Conservation (phyloP, 257 asterid species). For the Solanum chiquidenum region DNA sequence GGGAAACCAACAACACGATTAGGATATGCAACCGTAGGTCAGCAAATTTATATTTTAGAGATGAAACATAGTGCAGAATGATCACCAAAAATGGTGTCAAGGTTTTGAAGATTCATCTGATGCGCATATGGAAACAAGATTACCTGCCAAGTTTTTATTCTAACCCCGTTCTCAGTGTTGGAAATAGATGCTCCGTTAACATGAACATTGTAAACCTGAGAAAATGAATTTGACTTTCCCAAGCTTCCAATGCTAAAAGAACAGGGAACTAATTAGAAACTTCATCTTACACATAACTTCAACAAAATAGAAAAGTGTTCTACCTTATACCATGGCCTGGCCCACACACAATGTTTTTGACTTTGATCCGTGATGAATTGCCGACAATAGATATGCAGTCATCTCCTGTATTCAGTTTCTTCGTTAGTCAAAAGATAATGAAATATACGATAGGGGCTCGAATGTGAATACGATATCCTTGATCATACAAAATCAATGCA, state of each 20-base stretch:
- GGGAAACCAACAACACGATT: neutral
- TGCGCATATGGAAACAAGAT: neutral
- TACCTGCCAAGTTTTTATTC: conserved; percentile 98
- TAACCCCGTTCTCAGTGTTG: conserved; percentile 56
- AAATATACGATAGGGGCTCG: neutral
- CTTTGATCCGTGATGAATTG: conserved; percentile 53
- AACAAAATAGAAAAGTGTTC: neutral
- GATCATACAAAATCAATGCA: neutral
- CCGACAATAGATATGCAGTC: conserved; percentile 92
- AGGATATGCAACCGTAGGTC: neutral
- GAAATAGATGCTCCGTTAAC: conserved; percentile 43
- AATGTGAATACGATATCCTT: neutral
- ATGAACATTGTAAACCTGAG: conserved; percentile 41
- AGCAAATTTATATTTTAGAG: neutral
- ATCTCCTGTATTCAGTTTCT: conserved; percentile 43
- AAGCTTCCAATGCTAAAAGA: conserved; percentile 76
- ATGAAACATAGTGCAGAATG: neutral
- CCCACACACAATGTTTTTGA: conserved; percentile 38
- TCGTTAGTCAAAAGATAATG: neutral
- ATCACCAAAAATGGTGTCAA: neutral
- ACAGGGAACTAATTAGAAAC: neutral
- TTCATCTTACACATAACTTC: neutral
- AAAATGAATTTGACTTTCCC: conserved; percentile 50
- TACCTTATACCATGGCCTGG: conserved; percentile 94
- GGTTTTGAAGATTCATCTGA: neutral